These are phyloP conservation scores for Peronospora destructor DNA, from an alignment of 352 stramenopile genomes.

Conservation along the genomic window DNA sequence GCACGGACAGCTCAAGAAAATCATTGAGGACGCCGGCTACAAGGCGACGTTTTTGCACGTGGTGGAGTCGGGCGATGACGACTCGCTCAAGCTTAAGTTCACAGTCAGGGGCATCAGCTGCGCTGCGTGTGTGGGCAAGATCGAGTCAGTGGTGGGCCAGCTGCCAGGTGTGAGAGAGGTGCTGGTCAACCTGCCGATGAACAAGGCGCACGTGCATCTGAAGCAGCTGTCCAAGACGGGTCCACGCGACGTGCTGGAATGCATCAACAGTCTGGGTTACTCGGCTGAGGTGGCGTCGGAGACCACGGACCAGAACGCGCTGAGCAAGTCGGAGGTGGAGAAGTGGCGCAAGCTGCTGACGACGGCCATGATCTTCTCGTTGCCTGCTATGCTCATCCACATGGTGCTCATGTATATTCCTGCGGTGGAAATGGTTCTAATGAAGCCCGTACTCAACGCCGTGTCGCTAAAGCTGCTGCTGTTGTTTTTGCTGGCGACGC, in stretches of 20 bases:
- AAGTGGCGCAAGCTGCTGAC: slow-evolving; percentile 72
- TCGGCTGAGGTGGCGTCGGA: slow-evolving; percentile 43
- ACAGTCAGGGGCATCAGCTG: slow-evolving; percentile 62
- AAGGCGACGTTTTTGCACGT: slow-evolving; percentile 69
- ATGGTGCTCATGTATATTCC: slow-evolving; percentile 84
- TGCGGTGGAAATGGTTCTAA: slow-evolving; percentile 47
- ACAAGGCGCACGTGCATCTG: slow-evolving; percentile 73
- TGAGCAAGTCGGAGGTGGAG: slow-evolving; percentile 64
- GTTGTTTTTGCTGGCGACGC: slow-evolving; percentile 78
- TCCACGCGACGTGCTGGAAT: slow-evolving; percentile 66
- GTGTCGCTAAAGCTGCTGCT: slow-evolving; percentile 74
- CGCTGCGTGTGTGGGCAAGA: slow-evolving; percentile 51
- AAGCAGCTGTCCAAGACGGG: slow-evolving; percentile 71
- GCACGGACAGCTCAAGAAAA: slow-evolving; percentile 36
- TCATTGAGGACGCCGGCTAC: slow-evolving; percentile 76
- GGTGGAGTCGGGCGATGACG: slow-evolving; percentile 65
- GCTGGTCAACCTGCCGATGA: slow-evolving; percentile 48
- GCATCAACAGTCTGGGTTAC: slow-evolving; percentile 61
- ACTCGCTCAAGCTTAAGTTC: slow-evolving; percentile 79
- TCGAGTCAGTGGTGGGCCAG: slow-evolving; percentile 55
- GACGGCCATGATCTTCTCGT: slow-evolving; percentile 75
- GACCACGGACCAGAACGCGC: slow-evolving; percentile 48
- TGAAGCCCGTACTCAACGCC: slow-evolving; percentile 69
- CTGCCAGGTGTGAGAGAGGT: slow-evolving; percentile 69
- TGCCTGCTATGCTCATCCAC: slow-evolving; percentile 82